Evolutionary conservation across 2,329 filamentous ascomycete species (phyloP).

Genomic region (Ceratocystiopsis brevicomis): DNA sequence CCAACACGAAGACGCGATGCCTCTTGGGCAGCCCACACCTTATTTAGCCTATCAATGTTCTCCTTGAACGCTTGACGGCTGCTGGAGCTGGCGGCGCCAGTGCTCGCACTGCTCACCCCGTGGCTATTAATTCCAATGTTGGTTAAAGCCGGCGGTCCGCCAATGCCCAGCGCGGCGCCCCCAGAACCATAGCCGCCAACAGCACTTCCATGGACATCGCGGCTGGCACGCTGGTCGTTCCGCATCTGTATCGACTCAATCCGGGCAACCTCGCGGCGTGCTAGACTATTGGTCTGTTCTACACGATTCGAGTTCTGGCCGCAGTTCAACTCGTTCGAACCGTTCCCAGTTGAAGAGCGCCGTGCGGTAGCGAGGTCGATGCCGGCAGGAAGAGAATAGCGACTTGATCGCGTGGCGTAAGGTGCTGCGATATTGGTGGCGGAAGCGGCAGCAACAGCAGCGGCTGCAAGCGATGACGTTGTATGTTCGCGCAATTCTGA

Average conservation of each 20-base stretch:
- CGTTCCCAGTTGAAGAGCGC: neutral
- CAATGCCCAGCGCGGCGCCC: neutral
- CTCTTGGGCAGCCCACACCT: conserved; percentile 37
- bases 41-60: conserved; percentile 33
- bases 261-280: conserved; percentile 31
- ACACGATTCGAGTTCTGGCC: conserved; percentile 14
- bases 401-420: conserved; percentile 12
- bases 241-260: conserved; percentile 32
- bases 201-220: conserved; percentile 12
- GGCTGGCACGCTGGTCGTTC: conserved; percentile 27
- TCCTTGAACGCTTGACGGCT: conserved; percentile 22
- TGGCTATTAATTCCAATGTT: no score
- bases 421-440: neutral
- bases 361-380: neutral
- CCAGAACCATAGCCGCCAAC: conserved; percentile 8
- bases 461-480: conserved; percentile 1
- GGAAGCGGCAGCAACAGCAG: neutral
- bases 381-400: conserved; percentile 18
- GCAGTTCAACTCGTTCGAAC: neutral
- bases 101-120: no score
- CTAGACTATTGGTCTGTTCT: conserved; percentile 29
- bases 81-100: neutral
- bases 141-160: no score
- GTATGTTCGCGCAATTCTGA: conserved; percentile 13
- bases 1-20: conserved; percentile 23